Evolutionary conservation across 805 yeast species (phyloP), one percentile per base, ranked within the genome.

Genomic region (Alloascoidea hylecoeti): DNA sequence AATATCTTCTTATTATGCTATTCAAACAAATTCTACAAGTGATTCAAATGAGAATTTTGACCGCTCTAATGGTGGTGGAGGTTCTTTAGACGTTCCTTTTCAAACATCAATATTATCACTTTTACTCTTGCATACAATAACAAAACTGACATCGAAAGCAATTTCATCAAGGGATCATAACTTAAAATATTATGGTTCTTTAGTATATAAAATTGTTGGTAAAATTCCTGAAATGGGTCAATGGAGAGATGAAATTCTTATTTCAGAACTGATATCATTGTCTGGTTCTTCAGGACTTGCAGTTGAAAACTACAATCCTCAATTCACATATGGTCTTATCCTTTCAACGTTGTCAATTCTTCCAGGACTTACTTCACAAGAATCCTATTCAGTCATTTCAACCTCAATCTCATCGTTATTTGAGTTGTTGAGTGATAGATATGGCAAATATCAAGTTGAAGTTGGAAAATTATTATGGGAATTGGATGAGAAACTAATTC

Each of bases 361-460:
- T n/a, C n/a, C n/a, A n/a, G n/a, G n/a, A n/a, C n/a, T n/a, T n/a
- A n/a, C n/a, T n/a, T n/a, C n/a, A n/a, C n/a, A n/a, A n/a, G n/a
- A n/a, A n/a, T n/a, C n/a, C n/a, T n/a, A n/a, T n/a, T n/a, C n/a
- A n/a, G n/a, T n/a, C n/a, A n/a, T n/a, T n/a, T n/a, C n/a, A n/a
- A n/a, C n/a, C n/a, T n/a, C n/a, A n/a, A n/a, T n/a, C n/a, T n/a
- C n/a, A n/a, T n/a, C n/a, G n/a, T n/a, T n/a, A n/a, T n/a, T n/a
- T n/a, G n/a, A n/a, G n/a, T n/a, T n/a, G n/a, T n/a, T n/a, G n/a
- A 48, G 59, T 27, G 65, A 66, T 5, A 61, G 68, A 0, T 56
- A 64, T n/a, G 74, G 75, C 2, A 57, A 58, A 35, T 63, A 66
- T 40, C 94, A 84, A 49, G 77, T 79, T 1, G 94, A 82, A 47